Evolutionary conservation across 805 yeast species (phyloP), one percentile per base, ranked within the genome.

Genomic region (Nakazawaea laoshanensis): DNA sequence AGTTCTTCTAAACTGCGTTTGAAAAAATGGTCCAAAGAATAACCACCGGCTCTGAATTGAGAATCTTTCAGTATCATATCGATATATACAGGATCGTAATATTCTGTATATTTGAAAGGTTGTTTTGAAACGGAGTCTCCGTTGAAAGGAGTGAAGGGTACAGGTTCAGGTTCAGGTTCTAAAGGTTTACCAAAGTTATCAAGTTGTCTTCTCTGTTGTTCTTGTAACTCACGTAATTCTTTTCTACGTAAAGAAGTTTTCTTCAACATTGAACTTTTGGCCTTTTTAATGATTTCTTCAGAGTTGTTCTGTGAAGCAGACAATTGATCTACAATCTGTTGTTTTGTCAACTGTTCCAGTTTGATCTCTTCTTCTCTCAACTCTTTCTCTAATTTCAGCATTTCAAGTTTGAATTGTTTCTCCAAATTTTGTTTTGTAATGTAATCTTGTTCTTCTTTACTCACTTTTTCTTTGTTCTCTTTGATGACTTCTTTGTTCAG

Each of bases 121-220:
- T 65, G 63, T 16, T 62, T 55, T 6, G 60, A 40, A 38, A 80
- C 77, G 40, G 92, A 66, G 57, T 89, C 97, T 28, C 96, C 96
- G 49, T 79, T 77, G 58, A 89, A 89, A 7, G 97, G 97, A 8
- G 97, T 87, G 53, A 88, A 89, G 12, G 97, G 97, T 5, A 48
- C 39, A 8, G 40, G 36, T 9, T 29, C 38, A 14, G 67, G 60
- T 11, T 50, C 43, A 15, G 53, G 59, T 33, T 51, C 56, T n/a
- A 11, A 24, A 6, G 45, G 39, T 23, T 49, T 47, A 12, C 40
- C 44, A 11, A 47, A 27, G 8, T 50, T 49, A 33, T 55, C 57
- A 10, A 34, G 34, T 31, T 43, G 43, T 36, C 45, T 51, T 27
- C 38, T 50, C 40, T 37, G 48, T 43, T 22, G 48, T 42, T 23